phyloP scores from a whole-genome alignment of 192 early-diverging fungal species.

The Entomortierella parvispora region DNA sequence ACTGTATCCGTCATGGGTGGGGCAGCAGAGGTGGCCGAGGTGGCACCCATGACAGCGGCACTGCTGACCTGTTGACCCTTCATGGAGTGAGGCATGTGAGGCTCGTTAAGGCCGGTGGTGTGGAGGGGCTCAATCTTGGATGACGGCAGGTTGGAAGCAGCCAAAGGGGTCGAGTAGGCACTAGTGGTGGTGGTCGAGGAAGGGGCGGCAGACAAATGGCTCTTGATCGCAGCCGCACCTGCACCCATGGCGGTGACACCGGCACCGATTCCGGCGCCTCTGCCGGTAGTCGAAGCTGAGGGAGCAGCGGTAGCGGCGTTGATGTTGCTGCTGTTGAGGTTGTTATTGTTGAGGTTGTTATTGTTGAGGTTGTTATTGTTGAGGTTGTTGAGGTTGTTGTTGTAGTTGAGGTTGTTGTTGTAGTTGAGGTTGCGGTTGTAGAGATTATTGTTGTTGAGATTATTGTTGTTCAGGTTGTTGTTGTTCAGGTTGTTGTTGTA shows the following conservation, averaged over 20 bases:
- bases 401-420: too few species aligned
- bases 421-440: background rate
- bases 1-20: constrained; percentile 19
- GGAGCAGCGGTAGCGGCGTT: background rate
- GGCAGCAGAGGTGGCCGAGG: constrained; percentile 14
- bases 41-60: constrained; percentile 18
- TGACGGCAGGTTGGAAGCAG: background rate
- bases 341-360: too few species aligned
- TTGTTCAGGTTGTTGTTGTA: too few species aligned
- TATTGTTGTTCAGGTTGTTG: background rate
- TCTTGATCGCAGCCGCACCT: too few species aligned
- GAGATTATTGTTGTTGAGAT: too few species aligned
- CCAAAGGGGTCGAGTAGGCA: too few species aligned
- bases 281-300: background rate
- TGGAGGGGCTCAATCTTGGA: background rate
- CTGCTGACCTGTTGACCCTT: constrained; percentile 1
- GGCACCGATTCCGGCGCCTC: too few species aligned
- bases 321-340: too few species aligned
- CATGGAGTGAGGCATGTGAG: background rate
- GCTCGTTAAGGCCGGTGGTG: constrained; percentile 6
- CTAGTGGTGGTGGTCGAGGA: background rate
- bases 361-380: too few species aligned
- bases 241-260: too few species aligned
- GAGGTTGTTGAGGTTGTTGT: too few species aligned
- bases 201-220: too few species aligned